These are phyloP conservation scores for Monilinia fructigena DNA, from an alignment of 2,329 filamentous ascomycete genomes.

Conservation along the genomic window DNA sequence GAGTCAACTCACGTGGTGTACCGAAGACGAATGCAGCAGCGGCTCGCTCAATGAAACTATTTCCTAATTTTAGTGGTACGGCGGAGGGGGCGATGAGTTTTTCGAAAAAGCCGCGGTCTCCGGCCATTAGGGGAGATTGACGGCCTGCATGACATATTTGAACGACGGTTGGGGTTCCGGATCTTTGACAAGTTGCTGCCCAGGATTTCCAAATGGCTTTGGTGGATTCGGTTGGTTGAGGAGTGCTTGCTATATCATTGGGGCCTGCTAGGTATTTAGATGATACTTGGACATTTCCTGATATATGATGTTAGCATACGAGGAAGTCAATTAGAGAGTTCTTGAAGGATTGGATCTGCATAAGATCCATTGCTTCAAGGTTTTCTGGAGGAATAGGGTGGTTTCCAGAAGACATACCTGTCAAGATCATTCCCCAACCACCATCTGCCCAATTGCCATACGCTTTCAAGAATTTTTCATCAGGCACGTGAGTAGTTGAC, in stretches of 20 bases:
- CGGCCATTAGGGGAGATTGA: conserved; percentile 45
- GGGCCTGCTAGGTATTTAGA: conserved; percentile 8
- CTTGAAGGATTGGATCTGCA: too few relatives aligned
- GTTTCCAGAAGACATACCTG: conserved; percentile 38
- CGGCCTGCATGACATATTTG: conserved; percentile 51
- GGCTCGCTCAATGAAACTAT: conserved; percentile 40
- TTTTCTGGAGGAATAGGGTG: neutral
- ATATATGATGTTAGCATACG: neutral
- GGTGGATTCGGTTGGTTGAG: conserved; percentile 32
- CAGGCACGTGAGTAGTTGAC: conserved; percentile 46
- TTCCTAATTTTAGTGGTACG: conserved; percentile 46
- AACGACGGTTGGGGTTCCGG: conserved; percentile 45
- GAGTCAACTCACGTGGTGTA: conserved; percentile 56
- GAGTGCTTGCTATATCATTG: conserved; percentile 27
- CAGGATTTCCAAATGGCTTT: conserved; percentile 44
- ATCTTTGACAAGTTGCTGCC: conserved; percentile 38
- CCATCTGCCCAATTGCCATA: conserved; percentile 56
- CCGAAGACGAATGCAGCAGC: conserved; percentile 46
- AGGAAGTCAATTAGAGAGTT: neutral
- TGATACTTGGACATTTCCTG: conserved; percentile 18
- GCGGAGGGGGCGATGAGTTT: conserved; percentile 48
- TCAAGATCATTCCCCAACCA: conserved; percentile 54
- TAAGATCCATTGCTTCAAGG: too few relatives aligned
- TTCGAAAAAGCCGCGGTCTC: conserved; percentile 41
- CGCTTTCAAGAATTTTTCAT: conserved; percentile 44